phyloP scores from a whole-genome alignment of 139 green algal genomes.

The Tetraselmis chui region DNA sequence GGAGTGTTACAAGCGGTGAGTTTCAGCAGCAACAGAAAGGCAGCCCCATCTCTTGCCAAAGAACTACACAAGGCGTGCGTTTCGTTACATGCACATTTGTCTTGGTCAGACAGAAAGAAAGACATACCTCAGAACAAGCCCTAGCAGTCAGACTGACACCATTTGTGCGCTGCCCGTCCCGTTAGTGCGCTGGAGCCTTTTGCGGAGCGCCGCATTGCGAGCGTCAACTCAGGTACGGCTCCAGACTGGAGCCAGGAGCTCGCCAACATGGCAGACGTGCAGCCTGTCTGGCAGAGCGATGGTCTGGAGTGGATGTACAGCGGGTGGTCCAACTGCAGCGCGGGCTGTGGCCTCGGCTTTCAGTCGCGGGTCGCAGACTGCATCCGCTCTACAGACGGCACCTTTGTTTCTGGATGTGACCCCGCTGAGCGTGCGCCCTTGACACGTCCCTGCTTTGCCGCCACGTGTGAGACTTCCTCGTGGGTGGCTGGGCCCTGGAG shows the following conservation, averaged over 20 bases:
- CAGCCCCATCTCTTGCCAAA: too few relatives aligned
- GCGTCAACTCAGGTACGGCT: not conserved
- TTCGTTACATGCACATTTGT: too few relatives aligned
- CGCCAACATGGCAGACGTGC: not conserved
- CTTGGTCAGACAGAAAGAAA: too few relatives aligned
- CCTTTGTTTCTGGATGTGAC: not conserved
- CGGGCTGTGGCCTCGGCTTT: not conserved
- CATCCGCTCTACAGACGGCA: not conserved
- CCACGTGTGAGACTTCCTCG: not conserved
- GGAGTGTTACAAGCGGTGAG: not conserved
- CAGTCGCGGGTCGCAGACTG: not conserved
- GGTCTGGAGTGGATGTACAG: not conserved
- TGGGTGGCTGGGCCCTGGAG: not conserved
- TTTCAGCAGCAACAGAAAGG: too few relatives aligned
- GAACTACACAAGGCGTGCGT: too few relatives aligned
- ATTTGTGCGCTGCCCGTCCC: too few relatives aligned
- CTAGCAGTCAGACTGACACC: too few relatives aligned
- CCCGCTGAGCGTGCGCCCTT: not conserved
- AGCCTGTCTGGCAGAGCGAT: not conserved
- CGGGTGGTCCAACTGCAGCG: not conserved
- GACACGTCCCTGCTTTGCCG: not conserved
- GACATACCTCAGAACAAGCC: too few relatives aligned
- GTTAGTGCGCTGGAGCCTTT: not conserved
- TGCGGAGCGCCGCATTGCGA: not conserved
- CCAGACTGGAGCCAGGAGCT: not conserved